Evolutionary conservation across 148 eudicot species (phyloP), one percentile per base, ranked within the genome.

Genomic region (Vaccinium macrocarpon): DNA sequence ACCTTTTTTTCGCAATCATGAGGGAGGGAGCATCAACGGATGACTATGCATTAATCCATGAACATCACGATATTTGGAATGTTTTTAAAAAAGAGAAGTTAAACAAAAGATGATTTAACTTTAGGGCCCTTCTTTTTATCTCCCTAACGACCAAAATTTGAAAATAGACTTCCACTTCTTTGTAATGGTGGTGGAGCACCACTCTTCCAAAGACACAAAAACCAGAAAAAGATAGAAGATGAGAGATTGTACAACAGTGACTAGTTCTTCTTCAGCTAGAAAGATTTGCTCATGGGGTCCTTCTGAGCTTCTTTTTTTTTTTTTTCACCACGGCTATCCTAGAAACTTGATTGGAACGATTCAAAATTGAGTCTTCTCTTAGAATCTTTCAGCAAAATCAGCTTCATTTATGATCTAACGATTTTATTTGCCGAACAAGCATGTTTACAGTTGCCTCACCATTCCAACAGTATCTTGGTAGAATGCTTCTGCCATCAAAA

Each of bases 251-350:
- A 84, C 21, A 78, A 78, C 79, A 85, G 29, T 53, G 82, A 87
- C 25, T 66, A 85, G 88, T 87, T 87, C 89, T 82, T 27, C 84
- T 70, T 83, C 87, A 85, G 89, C 88, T 85, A 81, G 78, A 87
- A 84, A 57, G 83, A 85, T 57, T 78, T 59, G 68, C 12, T 81
- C 85, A 42, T 23, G 46, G 55, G 55, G 14, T 42, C 46, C 46
- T 42, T 42, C 55, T 10, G 14, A 10, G 55, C 1, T 13, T 52
- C 1, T 1, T 10, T 35, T 35, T 32, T 32, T 35, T 35, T 52
- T 52, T 52, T 52, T 52, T 52, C 55, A 52, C 55, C 14, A 52
- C 48, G 84, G 66, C 49, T 59, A 72, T 71, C 84, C 80, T 16
- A 66, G 81, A 81, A 42, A 42, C 46, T 42, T 42, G 46, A 42